Percentiles rank a stretch among this genome's conserved stretches.
Conservation (phyloP, 2,329 filamentous ascomycete genomes). For the Sporothrix pallida region DNA sequence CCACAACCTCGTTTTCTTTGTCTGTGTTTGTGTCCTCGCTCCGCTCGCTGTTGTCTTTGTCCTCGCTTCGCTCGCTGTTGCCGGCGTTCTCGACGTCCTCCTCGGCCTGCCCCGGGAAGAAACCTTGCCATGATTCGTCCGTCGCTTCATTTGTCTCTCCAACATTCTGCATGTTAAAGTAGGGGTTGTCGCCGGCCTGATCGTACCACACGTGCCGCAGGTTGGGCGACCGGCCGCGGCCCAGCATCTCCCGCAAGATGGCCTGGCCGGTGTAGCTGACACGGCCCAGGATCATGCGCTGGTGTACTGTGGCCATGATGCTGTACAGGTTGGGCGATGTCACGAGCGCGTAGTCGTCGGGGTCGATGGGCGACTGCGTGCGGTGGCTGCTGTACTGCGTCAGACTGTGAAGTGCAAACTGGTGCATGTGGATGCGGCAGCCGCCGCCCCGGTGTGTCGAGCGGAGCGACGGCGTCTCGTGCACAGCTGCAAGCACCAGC, state of each 20-base stretch:
- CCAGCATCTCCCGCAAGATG: not conserved
- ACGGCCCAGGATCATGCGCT: not conserved
- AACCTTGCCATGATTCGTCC: not conserved
- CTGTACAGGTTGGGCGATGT: not conserved
- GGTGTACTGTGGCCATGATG: not conserved
- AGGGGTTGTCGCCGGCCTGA: not conserved
- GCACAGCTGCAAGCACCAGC: not conserved
- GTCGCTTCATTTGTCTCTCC: not conserved
- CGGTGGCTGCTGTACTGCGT: not conserved
- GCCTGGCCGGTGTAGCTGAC: not conserved
- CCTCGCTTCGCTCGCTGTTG: too few relatives aligned
- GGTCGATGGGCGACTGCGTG: not conserved
- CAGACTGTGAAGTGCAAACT: not conserved
- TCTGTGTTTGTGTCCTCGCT: not conserved
- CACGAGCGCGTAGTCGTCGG: not conserved
- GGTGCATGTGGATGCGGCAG: conserved; percentile 7
- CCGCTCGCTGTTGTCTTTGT: too few relatives aligned
- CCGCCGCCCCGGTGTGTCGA: not conserved
- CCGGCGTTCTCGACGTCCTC: too few relatives aligned
- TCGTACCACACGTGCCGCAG: not conserved
- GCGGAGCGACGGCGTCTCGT: not conserved
- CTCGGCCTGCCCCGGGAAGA: not conserved
- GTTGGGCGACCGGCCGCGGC: not conserved
- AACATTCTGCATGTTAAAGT: not conserved
- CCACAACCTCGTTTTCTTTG: not conserved